These are phyloP conservation scores for Ogataea nitratoaversa DNA, from an alignment of 805 yeast species.

Conservation along the genomic window DNA sequence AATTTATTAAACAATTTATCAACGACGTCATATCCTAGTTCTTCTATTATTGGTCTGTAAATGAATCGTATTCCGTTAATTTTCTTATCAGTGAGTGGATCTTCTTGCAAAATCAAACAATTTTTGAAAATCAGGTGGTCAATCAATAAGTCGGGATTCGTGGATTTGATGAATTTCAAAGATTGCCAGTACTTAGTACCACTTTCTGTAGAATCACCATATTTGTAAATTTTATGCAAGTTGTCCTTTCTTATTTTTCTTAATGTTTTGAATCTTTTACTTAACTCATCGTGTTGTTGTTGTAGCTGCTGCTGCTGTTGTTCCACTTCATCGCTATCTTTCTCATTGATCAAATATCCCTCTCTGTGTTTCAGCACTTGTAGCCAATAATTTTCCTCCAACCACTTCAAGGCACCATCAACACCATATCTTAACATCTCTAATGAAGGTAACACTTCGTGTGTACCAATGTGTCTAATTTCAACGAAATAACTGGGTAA, in stretches of 20 bases:
- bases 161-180: conserved; percentile 23
- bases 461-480: conserved; percentile 85
- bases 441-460: conserved; percentile 73
- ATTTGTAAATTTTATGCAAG: conserved; percentile 34
- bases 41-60: conserved; percentile 27
- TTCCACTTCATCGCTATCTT: conserved; percentile 16
- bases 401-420: conserved; percentile 67
- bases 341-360: conserved; percentile 9
- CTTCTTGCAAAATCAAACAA: conserved; percentile 28
- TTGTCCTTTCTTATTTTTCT: conserved; percentile 47
- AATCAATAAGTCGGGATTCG: conserved; percentile 16
- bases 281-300: conserved; percentile 19
- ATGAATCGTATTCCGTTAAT: conserved; percentile 25
- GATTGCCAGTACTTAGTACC: conserved; percentile 42
- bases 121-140: conserved; percentile 29
- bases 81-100: conserved; percentile 23
- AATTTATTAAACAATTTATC: conserved; percentile 15
- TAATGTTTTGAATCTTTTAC: conserved; percentile 39
- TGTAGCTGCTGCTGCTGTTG: neutral
- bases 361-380: conserved; percentile 23
- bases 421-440: conserved; percentile 61
- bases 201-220: conserved; percentile 39
- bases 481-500: conserved; percentile 86
- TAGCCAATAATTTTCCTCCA: conserved; percentile 70
- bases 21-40: conserved; percentile 15